phyloP scores from a whole-genome alignment of 2,329 filamentous ascomycete species.

The Phaeosphaeriaceae sp. region DNA sequence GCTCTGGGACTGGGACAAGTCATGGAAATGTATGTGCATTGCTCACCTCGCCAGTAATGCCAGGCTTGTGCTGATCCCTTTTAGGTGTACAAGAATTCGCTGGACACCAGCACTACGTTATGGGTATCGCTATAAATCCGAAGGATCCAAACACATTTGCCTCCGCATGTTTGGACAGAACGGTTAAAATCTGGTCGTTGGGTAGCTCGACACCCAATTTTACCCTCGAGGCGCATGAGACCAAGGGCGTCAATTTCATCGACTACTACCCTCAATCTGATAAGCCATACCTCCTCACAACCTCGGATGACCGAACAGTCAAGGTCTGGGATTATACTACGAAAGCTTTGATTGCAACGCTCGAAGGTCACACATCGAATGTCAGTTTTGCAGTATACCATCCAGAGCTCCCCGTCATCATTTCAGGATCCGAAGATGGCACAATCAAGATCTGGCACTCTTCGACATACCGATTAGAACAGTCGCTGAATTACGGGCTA shows the following conservation, averaged over 20 bases:
- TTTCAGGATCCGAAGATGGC: conserved; percentile 96
- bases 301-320: conserved; percentile 93
- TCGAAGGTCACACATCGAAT: conserved; percentile 97
- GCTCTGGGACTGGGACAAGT: conserved; percentile 98
- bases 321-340: conserved; percentile 99
- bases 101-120: conserved; percentile 95
- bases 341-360: conserved; percentile 92
- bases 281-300: conserved; percentile 89
- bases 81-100: conserved; percentile 84
- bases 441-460: conserved; percentile 99
- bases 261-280: conserved; percentile 78
- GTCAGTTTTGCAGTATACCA: conserved; percentile 99
- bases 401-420: conserved; percentile 94
- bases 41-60: background rate
- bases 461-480: conserved; percentile 94
- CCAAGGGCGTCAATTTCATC: conserved; percentile 97
- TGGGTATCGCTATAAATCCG: conserved; percentile 95
- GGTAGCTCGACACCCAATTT: conserved; percentile 95
- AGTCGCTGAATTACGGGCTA: conserved; percentile 92
- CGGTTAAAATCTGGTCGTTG: conserved; percentile 97
- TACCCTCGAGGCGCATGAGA: conserved; percentile 95
- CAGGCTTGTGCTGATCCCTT: conserved; percentile 24
- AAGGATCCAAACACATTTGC: conserved; percentile 83
- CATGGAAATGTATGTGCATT: conserved; percentile 77
- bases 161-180: conserved; percentile 92